Base-by-base conservation (phyloP, 2,329 filamentous ascomycete genomes). In the Penicillium sp. region DNA sequence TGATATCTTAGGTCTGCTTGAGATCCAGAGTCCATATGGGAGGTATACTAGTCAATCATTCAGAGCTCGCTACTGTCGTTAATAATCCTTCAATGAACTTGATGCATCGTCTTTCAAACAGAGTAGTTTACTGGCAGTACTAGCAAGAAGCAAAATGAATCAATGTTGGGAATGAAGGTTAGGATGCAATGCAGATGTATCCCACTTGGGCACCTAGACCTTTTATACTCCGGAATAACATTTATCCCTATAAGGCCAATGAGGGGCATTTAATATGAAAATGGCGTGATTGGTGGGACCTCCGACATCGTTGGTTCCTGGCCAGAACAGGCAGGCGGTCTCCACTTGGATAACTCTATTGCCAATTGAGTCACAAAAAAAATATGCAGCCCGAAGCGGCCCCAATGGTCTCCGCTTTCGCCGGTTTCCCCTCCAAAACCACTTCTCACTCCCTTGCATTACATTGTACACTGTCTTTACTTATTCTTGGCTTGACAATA, bases 391-490 rank as follows among this genome's bases (percentile, higher is more conserved):
- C 55, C 60, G 56, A 65, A 55, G 41, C 42, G 65, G 65, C 60
- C 58, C 63, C 36, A 29, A 63, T 54, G 56, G 52, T 53, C 64
- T 67, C 63, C 63, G 64, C 63, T 66, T 67, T 67, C 60, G 64
- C 58, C 50, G 49, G 29, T 42, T 29, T 23, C 42, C 49, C 55
- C 55, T 38, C 49, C 33, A 39, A 48, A 47, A 55, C 42, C 42
- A 57, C 49, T 44, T 41, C 27, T 42, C 27, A 55, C 54, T 59
- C 50, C 48, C 56, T 44, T 57, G 47, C 43, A 53, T 58, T 61
- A 61, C 47, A 64, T 53, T 63, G 31, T 35, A 25, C 45, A 67
- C 44, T 62, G 65, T 64, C 53, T 63, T 67, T 41, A 60, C 57
- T 39, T 42, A 39, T 47, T 47, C 27, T 23, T 47, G 45, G 45